A percentile compares a stretch with the other conserved stretches of the same genome.
phyloP scores from a whole-genome alignment of 306 rosid species.

The Vigna nakashimae region DNA sequence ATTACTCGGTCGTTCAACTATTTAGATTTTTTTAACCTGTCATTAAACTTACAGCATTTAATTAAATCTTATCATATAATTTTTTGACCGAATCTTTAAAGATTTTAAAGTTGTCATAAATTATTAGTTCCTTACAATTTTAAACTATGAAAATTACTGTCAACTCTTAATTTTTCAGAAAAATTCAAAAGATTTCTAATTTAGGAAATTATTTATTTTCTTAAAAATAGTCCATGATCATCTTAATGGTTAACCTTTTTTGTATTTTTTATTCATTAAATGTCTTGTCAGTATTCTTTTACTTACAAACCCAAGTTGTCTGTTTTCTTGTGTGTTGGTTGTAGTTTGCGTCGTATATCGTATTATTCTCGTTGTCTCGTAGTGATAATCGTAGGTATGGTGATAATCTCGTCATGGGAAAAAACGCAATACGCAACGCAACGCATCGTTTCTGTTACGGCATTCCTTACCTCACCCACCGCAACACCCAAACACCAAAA shows the following conservation, averaged over 20 bases:
- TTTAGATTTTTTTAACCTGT: neutral
- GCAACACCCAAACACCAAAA: conserved; percentile 38
- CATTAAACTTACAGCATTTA: neutral
- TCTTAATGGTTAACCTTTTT: neutral
- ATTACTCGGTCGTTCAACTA: neutral
- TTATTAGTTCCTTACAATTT: no score
- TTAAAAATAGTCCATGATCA: no score
- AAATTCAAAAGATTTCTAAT: neutral
- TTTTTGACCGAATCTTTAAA: neutral
- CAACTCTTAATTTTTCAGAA: no score
- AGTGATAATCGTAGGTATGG: neutral
- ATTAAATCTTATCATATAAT: neutral
- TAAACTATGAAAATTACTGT: no score
- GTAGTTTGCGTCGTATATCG: neutral
- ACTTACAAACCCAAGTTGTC: neutral
- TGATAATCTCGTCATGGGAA: neutral
- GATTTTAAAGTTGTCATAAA: neutral
- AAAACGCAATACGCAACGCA: conserved; percentile 34
- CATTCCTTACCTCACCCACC: conserved; percentile 53
- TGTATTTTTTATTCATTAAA: neutral
- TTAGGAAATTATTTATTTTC: neutral
- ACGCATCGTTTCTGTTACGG: conserved; percentile 45
- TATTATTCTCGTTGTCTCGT: neutral
- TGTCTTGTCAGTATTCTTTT: neutral
- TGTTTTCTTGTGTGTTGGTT: neutral